These are phyloP conservation scores for Diaporthe australafricana DNA, from an alignment of 2,329 filamentous ascomycete species.

Conservation along the genomic window DNA sequence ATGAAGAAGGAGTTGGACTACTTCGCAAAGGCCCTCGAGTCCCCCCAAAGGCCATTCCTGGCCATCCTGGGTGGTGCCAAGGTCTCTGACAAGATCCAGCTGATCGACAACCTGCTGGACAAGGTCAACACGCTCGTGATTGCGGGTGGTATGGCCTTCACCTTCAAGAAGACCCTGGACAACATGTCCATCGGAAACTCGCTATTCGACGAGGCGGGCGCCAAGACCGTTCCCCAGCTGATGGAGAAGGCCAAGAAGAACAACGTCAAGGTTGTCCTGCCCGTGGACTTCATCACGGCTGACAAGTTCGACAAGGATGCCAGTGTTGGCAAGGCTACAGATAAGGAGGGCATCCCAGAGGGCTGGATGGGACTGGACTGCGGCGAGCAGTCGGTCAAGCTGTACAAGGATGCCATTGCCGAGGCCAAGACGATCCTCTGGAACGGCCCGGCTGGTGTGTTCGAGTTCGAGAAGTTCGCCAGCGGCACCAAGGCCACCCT, in stretches of 20 bases:
- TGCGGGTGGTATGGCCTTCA: constrained; percentile 98
- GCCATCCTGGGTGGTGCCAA: constrained; percentile 98
- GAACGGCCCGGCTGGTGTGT: constrained; percentile 98
- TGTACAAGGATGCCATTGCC: constrained; percentile 88
- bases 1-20: constrained; percentile 99
- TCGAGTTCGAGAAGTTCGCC: constrained; percentile 96
- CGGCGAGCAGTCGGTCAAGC: constrained; percentile 86
- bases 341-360: constrained; percentile 90
- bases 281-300: constrained; percentile 94
- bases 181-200: constrained; percentile 88
- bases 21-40: constrained; percentile 96
- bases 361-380: constrained; percentile 99
- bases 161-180: constrained; percentile 99
- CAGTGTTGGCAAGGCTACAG: constrained; percentile 82
- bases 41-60: constrained; percentile 93
- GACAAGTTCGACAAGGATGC: constrained; percentile 95
- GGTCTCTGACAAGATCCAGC: constrained; percentile 99
- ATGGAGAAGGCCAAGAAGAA: constrained; percentile 97
- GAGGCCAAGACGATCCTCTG: constrained; percentile 97
- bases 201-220: constrained; percentile 92
- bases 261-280: constrained; percentile 93
- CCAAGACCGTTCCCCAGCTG: constrained; percentile 89
- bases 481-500: constrained; percentile 92
- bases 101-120: constrained; percentile 98
- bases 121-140: constrained; percentile 98